Conservation (phyloP, 306 rosid genomes). For the cucumber (Cucumis sativus) region Cucumber_9930_V3 NC_026656.2:7074501-7075000, state of each 20-base stretch:
- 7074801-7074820: slow-evolving; percentile 73
- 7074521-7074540: slow-evolving; percentile 45
- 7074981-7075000: not conserved
- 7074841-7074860: slow-evolving; percentile 46
- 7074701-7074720: slow-evolving; percentile 57
- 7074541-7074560: slow-evolving; percentile 42
- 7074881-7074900: slow-evolving; percentile 32
- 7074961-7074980: not conserved
- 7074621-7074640: slow-evolving; percentile 33
- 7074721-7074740: slow-evolving; percentile 40
- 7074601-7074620: slow-evolving; percentile 27
- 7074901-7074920: slow-evolving; percentile 30
- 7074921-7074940: slow-evolving; percentile 49
- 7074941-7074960: slow-evolving; percentile 47
- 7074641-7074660: slow-evolving; percentile 34
- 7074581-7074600: slow-evolving; percentile 28
- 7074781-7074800: slow-evolving; percentile 74
- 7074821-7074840: slow-evolving; percentile 62
- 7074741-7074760: slow-evolving; percentile 29
- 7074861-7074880: slow-evolving; percentile 35
- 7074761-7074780: slow-evolving; percentile 51
- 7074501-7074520: not conserved
- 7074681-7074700: slow-evolving; percentile 78
- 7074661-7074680: slow-evolving; percentile 42
- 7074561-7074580: slow-evolving; percentile 25